A percentile compares a stretch with the other conserved stretches of the same genome.
Conservation (phyloP, 139 green algal genomes). For the Tetradesmus obliquus region DNA sequence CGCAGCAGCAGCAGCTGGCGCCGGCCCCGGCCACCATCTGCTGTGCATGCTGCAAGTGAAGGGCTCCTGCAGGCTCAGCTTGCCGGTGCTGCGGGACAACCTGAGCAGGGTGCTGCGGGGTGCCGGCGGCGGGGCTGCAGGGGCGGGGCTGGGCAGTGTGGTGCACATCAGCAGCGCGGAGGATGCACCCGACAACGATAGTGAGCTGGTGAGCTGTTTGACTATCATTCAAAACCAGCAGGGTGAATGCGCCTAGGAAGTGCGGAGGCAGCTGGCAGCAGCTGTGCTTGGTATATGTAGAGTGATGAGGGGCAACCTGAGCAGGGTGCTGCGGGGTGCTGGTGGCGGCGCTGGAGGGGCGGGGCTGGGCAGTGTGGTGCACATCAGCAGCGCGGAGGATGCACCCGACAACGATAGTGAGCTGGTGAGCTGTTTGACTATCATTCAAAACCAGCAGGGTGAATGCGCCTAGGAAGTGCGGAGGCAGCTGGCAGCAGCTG, state of each 20-base stretch:
- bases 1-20: neutral
- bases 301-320: slow-evolving; percentile 43
- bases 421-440: no score
- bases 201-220: no score
- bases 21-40: slow-evolving; percentile 1
- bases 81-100: slow-evolving; percentile 44
- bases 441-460: no score
- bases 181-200: no score
- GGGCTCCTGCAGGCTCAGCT: neutral
- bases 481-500: no score
- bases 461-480: no score
- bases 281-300: no score
- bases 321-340: slow-evolving; percentile 22
- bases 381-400: slow-evolving; percentile 10
- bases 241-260: no score
- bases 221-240: no score
- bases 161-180: slow-evolving; percentile 18
- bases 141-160: neutral
- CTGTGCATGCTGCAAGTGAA: slow-evolving; percentile 33
- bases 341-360: neutral
- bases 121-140: neutral
- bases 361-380: slow-evolving; percentile 7
- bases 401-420: no score
- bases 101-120: slow-evolving; percentile 30
- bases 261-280: no score